Evolutionary conservation across 257 asterid genomes (phyloP).

Genomic region (Przewalskia tangutica): DNA sequence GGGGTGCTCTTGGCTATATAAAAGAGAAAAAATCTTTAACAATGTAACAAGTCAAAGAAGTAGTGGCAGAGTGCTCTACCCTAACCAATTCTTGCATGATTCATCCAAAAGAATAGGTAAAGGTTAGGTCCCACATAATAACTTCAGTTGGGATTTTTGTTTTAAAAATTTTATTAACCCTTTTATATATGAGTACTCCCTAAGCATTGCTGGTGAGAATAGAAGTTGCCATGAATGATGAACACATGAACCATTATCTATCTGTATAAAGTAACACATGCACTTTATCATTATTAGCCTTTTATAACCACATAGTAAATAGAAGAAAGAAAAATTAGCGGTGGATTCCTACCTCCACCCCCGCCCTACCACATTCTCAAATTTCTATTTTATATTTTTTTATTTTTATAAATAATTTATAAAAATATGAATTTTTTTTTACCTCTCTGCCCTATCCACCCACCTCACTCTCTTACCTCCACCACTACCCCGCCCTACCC

Average conservation of each 20-base stretch:
- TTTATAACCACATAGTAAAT: neutral
- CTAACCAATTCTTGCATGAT: constrained; percentile 5
- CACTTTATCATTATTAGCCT: neutral
- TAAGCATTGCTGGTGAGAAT: constrained; percentile 30
- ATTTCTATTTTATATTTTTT: too few relatives aligned
- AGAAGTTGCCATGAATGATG: constrained; percentile 1
- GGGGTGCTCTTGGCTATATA: too few relatives aligned
- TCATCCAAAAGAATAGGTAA: constrained; percentile 4
- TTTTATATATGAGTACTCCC: constrained; percentile 27
- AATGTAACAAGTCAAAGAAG: neutral
- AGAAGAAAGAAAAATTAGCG: neutral
- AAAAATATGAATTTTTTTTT: too few relatives aligned
- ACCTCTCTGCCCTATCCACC: too few relatives aligned
- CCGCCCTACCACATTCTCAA: too few relatives aligned
- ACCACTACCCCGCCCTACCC: too few relatives aligned
- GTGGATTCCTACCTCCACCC: too few relatives aligned
- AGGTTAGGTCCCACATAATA: neutral
- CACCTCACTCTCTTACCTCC: too few relatives aligned
- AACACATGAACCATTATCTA: constrained; percentile 43
- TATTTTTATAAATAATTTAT: too few relatives aligned
- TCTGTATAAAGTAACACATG: constrained; percentile 24
- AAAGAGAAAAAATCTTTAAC: neutral
- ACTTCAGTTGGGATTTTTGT: neutral
- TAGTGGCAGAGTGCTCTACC: constrained; percentile 1
- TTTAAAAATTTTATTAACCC: neutral